Evolutionary conservation across 2,329 filamentous ascomycete genomes (phyloP).

Genomic region (Purpureocillium takamizusanense): DNA sequence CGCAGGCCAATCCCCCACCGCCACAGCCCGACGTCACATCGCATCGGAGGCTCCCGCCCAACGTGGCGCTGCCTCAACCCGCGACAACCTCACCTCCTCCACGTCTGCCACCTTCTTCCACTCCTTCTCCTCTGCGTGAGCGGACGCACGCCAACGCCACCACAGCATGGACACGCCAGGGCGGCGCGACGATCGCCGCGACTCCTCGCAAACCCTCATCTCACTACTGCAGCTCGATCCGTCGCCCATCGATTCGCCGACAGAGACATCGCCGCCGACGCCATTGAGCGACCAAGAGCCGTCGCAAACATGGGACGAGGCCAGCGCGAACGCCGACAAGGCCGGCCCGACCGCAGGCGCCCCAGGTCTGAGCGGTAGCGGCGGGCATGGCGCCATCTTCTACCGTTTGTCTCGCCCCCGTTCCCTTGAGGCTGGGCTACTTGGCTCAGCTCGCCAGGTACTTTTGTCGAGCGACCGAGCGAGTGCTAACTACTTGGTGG

Average conservation of each 20-base stretch:
- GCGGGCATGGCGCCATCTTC: slow-evolving; percentile 60
- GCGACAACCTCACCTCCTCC: too few species aligned
- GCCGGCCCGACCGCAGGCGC: slow-evolving; percentile 32
- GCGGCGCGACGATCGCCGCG: slow-evolving; percentile 19
- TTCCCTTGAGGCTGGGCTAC: too few species aligned
- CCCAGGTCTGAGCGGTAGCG: slow-evolving; percentile 48
- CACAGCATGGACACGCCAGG: slow-evolving; percentile 9
- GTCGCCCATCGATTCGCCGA: slow-evolving; percentile 56
- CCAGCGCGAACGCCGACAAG: slow-evolving; percentile 21
- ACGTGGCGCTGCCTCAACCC: neutral
- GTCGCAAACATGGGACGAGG: slow-evolving; percentile 26
- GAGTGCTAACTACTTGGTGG: neutral
- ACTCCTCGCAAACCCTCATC: slow-evolving; percentile 46
- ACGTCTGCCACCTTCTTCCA: neutral
- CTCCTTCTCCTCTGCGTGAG: neutral
- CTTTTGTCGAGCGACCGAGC: neutral
- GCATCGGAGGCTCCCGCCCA: neutral
- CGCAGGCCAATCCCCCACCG: too few species aligned
- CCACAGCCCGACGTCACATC: neutral
- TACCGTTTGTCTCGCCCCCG: slow-evolving; percentile 51
- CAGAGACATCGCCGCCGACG: slow-evolving; percentile 18
- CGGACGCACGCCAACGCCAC: neutral
- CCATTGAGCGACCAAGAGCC: slow-evolving; percentile 11
- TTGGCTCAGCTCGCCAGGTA: neutral
- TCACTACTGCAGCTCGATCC: slow-evolving; percentile 75